These are phyloP conservation scores for Suhomyces kunorum DNA, from an alignment of 1,139 yeast genomes.

Conservation along the genomic window DNA sequence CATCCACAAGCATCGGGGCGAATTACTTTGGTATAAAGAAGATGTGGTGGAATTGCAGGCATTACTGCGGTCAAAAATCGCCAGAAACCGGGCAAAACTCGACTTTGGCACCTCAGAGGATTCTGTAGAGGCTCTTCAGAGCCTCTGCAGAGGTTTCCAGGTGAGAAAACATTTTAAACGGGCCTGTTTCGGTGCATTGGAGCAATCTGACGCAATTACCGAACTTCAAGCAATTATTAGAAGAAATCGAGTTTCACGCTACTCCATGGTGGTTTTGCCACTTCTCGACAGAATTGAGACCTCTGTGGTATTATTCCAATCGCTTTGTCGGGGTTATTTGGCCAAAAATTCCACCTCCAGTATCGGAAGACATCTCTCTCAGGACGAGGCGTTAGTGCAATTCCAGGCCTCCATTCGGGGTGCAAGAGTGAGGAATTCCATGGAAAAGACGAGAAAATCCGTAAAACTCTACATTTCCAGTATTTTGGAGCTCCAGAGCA, in stretches of 20 bases:
- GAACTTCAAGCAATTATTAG: conserved; percentile 35
- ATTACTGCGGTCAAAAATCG: conserved; percentile 30
- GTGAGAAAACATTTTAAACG: conserved; percentile 18
- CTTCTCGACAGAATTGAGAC: conserved; percentile 28
- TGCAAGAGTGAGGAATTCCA: conserved; percentile 24
- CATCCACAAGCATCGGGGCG: conserved; percentile 43
- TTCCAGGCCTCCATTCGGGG: conserved; percentile 43
- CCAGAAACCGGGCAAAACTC: conserved; percentile 14
- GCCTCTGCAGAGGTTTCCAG: conserved; percentile 30
- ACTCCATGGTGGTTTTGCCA: conserved; percentile 26
- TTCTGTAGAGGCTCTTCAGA: conserved; percentile 25
- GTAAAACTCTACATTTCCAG: conserved; percentile 18
- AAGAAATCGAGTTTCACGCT: conserved; percentile 26
- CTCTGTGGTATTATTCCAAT: conserved; percentile 32
- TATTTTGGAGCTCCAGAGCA: conserved; percentile 48
- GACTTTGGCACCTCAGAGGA: conserved; percentile 16
- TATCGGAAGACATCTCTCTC: conserved; percentile 13
- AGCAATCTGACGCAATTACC: conserved; percentile 14
- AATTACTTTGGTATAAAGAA: conserved; percentile 27
- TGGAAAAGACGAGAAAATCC: conserved; percentile 20
- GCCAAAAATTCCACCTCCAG: conserved; percentile 14
- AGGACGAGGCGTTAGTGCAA: conserved; percentile 23
- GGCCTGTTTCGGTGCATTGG: conserved; percentile 14
- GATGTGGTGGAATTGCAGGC: conserved; percentile 43
- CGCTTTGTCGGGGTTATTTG: conserved; percentile 29